Conservation (phyloP, 768 basidiomycete species). For the Rhizopogon vinicolor region DNA sequence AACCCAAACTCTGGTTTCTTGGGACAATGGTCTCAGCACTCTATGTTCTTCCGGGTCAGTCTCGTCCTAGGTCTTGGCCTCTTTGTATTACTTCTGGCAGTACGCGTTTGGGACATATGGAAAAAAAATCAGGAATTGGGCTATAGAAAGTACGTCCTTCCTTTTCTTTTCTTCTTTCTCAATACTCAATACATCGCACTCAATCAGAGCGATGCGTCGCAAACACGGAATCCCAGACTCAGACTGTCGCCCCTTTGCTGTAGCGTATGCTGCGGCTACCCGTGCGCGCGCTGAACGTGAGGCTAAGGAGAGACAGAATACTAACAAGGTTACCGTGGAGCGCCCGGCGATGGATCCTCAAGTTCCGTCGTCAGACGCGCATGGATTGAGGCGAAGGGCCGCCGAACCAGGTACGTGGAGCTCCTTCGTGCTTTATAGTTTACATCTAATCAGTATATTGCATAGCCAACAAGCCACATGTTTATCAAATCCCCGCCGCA, state of each 20-base stretch:
- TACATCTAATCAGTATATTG: constrained; percentile 25
- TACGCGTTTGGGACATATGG: constrained; percentile 40
- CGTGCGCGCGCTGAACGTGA: constrained; percentile 50
- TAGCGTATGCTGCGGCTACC: constrained; percentile 75
- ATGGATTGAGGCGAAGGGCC: constrained; percentile 36
- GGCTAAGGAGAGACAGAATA: constrained; percentile 35
- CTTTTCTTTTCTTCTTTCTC: constrained; percentile 6
- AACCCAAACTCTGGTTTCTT: constrained; percentile 22
- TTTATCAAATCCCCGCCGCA: constrained; percentile 16
- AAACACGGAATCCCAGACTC: constrained; percentile 81
- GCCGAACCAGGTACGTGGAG: constrained; percentile 42
- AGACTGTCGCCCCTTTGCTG: constrained; percentile 80
- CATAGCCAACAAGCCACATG: constrained; percentile 15
- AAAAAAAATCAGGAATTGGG: constrained; percentile 58
- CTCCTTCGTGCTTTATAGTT: constrained; percentile 12
- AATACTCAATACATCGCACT: background rate
- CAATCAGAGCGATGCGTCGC: constrained; percentile 60
- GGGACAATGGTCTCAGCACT: constrained; percentile 31
- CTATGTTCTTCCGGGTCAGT: constrained; percentile 32
- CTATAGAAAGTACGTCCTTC: constrained; percentile 54
- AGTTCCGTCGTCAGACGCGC: constrained; percentile 31
- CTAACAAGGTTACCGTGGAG: constrained; percentile 21
- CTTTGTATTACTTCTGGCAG: constrained; percentile 27
- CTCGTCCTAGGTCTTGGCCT: constrained; percentile 29
- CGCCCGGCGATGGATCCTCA: constrained; percentile 20